phyloP scores from a whole-genome alignment of 495 filamentous ascomycete species.

The Lasiosphaeria miniovina region DNA sequence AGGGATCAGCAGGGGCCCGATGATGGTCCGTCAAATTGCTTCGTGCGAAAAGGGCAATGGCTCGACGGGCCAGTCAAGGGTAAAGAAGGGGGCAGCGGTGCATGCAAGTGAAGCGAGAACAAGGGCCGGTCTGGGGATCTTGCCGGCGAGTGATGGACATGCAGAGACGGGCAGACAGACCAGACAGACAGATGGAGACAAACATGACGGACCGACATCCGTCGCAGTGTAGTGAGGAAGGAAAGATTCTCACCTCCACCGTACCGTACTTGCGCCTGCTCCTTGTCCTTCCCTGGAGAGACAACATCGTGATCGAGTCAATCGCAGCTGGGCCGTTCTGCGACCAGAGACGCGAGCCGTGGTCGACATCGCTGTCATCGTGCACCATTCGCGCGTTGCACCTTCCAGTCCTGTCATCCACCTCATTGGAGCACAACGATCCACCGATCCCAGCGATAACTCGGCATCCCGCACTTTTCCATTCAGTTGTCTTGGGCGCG shows the following conservation, averaged over 20 bases:
- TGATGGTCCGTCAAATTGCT: conserved; percentile 36
- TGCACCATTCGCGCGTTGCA: conserved; percentile 10
- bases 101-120: background rate
- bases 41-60: conserved; percentile 26
- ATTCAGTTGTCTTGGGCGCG: background rate
- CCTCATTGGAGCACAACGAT: conserved; percentile 18
- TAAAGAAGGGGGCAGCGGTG: conserved; percentile 7
- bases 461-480: background rate
- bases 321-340: background rate
- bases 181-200: background rate
- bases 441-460: conserved; percentile 8
- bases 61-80: conserved; percentile 17
- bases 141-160: background rate
- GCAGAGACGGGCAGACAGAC: background rate
- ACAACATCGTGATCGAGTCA: background rate
- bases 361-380: background rate
- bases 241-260: background rate
- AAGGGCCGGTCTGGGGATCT: background rate
- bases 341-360: background rate
- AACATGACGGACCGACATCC: background rate
- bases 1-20: conserved; percentile 34
- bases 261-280: background rate
- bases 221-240: background rate
- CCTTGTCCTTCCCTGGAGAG: conserved; percentile 1
- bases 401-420: conserved; percentile 10